phyloP scores from a whole-genome alignment of 306 rosid species.

The Malus orientalis region DNA sequence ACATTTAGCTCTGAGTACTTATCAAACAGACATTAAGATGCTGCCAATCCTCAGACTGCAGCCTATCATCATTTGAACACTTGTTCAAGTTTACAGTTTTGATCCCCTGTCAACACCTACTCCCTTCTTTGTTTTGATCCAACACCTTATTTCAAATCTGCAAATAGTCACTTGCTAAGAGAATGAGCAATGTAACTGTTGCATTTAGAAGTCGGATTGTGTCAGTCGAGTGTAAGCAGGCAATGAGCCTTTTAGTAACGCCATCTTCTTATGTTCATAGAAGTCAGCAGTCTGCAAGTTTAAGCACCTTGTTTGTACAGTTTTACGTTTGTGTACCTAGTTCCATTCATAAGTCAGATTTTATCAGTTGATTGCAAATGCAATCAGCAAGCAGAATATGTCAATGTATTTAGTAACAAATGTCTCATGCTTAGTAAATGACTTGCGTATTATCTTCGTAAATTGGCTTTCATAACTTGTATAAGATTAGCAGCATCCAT shows the following conservation, averaged over 20 bases:
- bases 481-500: background rate
- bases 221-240: background rate
- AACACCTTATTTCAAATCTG: too few relatives aligned
- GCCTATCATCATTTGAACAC: too few relatives aligned
- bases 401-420: background rate
- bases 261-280: background rate
- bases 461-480: background rate
- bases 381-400: background rate
- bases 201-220: background rate
- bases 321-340: background rate
- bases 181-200: background rate
- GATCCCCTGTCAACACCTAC: too few relatives aligned
- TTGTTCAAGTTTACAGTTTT: too few relatives aligned
- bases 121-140: too few relatives aligned
- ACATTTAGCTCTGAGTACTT: too few relatives aligned
- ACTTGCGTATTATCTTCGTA: too few relatives aligned
- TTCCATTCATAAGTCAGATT: background rate
- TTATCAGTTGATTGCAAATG: background rate
- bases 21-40: too few relatives aligned
- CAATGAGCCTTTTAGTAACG: background rate
- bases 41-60: too few relatives aligned
- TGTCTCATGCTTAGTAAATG: background rate
- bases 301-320: background rate
- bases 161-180: background rate
- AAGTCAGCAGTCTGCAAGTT: background rate